These are phyloP conservation scores for Zygosaccharomyces kombuchaensis DNA, from an alignment of 805 yeast species.

Conservation along the genomic window DNA sequence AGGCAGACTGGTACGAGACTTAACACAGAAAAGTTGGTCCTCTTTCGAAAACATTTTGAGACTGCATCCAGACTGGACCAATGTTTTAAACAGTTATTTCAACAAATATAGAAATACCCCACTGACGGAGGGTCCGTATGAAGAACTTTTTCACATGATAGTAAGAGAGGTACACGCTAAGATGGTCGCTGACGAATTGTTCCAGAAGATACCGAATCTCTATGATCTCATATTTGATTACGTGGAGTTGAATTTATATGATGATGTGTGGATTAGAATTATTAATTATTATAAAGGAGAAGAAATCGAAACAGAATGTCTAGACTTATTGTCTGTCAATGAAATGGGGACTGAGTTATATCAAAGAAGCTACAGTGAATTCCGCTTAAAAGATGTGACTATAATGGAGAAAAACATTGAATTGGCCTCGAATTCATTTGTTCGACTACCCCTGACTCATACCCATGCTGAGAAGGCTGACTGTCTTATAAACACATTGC, in stretches of 20 bases:
- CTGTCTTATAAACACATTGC: slow-evolving; percentile 49
- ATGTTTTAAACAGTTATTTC: slow-evolving; percentile 39
- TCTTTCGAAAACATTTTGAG: slow-evolving; percentile 16
- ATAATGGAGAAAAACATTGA: slow-evolving; percentile 43
- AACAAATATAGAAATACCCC: slow-evolving; percentile 30
- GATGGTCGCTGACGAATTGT: slow-evolving; percentile 15
- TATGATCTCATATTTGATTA: slow-evolving; percentile 59
- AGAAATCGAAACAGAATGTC: slow-evolving; percentile 20
- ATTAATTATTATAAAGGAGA: slow-evolving; percentile 25
- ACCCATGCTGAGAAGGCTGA: slow-evolving; percentile 46
- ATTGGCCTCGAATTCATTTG: slow-evolving; percentile 50
- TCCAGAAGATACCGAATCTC: slow-evolving; percentile 33
- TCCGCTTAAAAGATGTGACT: slow-evolving; percentile 29
- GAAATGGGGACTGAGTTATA: slow-evolving; percentile 45
- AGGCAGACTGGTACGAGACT: not conserved
- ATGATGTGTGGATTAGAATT: slow-evolving; percentile 56
- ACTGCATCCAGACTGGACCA: slow-evolving; percentile 19
- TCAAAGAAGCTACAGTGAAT: slow-evolving; percentile 33
- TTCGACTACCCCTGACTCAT: slow-evolving; percentile 43
- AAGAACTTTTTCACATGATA: slow-evolving; percentile 26
- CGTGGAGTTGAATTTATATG: slow-evolving; percentile 65
- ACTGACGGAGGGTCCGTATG: slow-evolving; percentile 30
- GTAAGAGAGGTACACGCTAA: slow-evolving; percentile 22
- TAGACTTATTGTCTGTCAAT: slow-evolving; percentile 36
- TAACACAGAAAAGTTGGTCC: slow-evolving; percentile 6